A percentile compares a stretch with the other conserved stretches of the same genome.
phyloP scores from a whole-genome alignment of 192 early-diverging fungal genomes.

The Backusella australiensis region DNA sequence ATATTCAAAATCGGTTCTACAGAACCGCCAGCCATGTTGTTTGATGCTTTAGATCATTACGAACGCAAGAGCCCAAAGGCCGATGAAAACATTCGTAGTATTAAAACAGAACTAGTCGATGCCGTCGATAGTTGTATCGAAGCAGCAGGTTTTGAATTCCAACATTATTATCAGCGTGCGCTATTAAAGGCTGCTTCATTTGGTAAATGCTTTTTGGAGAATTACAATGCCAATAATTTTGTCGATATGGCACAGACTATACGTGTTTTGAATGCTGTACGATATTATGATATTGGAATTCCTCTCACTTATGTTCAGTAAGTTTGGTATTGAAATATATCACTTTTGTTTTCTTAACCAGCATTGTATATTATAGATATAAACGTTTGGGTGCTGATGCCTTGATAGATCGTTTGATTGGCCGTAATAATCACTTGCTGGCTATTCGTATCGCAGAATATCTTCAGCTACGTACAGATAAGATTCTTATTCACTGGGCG shows the following conservation, averaged over 20 bases:
- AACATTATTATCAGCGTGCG: slow-evolving; percentile 72
- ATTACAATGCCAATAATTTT: slow-evolving; percentile 81
- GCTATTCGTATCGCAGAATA: slow-evolving; percentile 86
- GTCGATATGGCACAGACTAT: slow-evolving; percentile 85
- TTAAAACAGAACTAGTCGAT: slow-evolving; percentile 71
- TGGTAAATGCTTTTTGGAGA: slow-evolving; percentile 90
- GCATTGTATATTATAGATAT: slow-evolving; percentile 45
- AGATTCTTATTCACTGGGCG: slow-evolving; percentile 94
- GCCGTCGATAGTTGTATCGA: slow-evolving; percentile 93
- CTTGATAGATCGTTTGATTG: slow-evolving; percentile 79
- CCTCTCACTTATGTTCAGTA: slow-evolving; percentile 88
- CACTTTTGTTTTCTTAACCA: background rate
- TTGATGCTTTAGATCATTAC: slow-evolving; percentile 74
- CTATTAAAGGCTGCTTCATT: slow-evolving; percentile 89
- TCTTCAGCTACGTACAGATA: slow-evolving; percentile 71
- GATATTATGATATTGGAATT: slow-evolving; percentile 82
- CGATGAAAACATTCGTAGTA: slow-evolving; percentile 93
- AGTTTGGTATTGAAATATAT: slow-evolving; percentile 8
- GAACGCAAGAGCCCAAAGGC: slow-evolving; percentile 71
- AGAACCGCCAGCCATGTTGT: slow-evolving; percentile 88
- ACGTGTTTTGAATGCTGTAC: slow-evolving; percentile 88
- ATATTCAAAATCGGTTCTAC: slow-evolving; percentile 97
- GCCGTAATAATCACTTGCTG: slow-evolving; percentile 81
- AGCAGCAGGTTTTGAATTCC: slow-evolving; percentile 88
- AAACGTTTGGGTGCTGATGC: slow-evolving; percentile 73